Percentiles rank a stretch among this genome's conserved stretches.
phyloP scores from a whole-genome alignment of 2,329 filamentous ascomycete genomes.

The Delphinella strobiligena region DNA sequence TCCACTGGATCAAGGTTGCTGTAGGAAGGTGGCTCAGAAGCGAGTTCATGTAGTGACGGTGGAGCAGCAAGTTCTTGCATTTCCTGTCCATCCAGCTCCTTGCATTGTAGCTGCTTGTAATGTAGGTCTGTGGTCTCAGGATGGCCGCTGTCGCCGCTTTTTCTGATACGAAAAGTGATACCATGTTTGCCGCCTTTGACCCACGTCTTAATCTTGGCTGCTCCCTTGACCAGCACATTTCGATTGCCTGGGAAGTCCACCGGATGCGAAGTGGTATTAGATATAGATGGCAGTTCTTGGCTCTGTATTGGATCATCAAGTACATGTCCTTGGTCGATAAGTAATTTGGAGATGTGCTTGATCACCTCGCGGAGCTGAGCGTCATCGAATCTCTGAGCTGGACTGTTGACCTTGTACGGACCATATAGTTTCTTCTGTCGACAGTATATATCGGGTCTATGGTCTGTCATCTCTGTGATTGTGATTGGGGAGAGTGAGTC shows the following conservation, averaged over 20 bases:
- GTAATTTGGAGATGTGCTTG: too few relatives aligned
- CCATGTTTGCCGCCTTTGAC: slow-evolving; percentile 10
- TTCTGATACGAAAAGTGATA: slow-evolving; percentile 10
- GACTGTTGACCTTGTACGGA: too few relatives aligned
- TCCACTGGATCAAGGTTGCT: not conserved
- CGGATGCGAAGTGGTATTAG: not conserved
- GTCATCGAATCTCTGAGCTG: too few relatives aligned
- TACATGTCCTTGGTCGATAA: too few relatives aligned
- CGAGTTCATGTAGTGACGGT: not conserved
- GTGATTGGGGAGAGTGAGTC: not conserved
- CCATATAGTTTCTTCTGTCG: too few relatives aligned
- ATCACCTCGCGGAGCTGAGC: too few relatives aligned
- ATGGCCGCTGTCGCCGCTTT: slow-evolving; percentile 7
- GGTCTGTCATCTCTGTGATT: too few relatives aligned
- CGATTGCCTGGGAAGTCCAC: not conserved
- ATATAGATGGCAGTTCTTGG: not conserved
- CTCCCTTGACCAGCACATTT: slow-evolving; percentile 7
- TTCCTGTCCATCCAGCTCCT: slow-evolving; percentile 6
- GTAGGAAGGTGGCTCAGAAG: not conserved
- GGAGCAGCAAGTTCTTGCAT: slow-evolving; percentile 9
- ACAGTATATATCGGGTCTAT: not conserved
- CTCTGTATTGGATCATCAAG: too few relatives aligned
- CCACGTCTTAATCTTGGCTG: slow-evolving; percentile 13
- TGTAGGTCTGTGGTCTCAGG: slow-evolving; percentile 11
- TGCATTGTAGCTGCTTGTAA: not conserved